Evolutionary conservation across 805 yeast genomes (phyloP).

Genomic region (Candida coleopterorum): DNA sequence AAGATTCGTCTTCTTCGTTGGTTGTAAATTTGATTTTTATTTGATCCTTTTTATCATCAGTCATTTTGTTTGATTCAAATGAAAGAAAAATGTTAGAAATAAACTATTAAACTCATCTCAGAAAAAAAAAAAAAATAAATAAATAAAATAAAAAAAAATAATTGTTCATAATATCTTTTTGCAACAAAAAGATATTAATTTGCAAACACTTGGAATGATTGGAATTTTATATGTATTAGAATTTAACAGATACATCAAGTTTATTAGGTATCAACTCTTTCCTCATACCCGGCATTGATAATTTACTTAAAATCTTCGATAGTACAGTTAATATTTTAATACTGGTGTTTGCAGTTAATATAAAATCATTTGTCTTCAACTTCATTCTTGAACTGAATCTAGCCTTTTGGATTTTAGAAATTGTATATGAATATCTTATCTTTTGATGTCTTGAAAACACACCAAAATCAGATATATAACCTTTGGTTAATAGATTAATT

Average conservation of each 20-base stretch:
- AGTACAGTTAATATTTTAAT: slow-evolving; percentile 16
- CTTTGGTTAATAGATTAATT: slow-evolving; percentile 22
- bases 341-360: slow-evolving; percentile 18
- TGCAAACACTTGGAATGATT: no score
- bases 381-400: slow-evolving; percentile 18
- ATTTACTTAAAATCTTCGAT: slow-evolving; percentile 18
- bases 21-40: slow-evolving; percentile 81
- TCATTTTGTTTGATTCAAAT: no score
- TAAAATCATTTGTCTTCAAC: slow-evolving; percentile 7
- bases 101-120: slow-evolving; percentile 6
- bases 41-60: slow-evolving; percentile 47
- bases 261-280: slow-evolving; percentile 3
- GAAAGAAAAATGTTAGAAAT: no score
- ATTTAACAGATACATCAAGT: neutral
- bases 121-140: neutral
- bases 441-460: slow-evolving; percentile 13
- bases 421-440: slow-evolving; percentile 12
- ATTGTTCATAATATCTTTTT: no score
- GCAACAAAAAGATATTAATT: neutral
- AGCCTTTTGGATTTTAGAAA: slow-evolving; percentile 24
- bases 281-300: slow-evolving; percentile 10
- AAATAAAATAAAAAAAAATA: neutral
- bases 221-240: slow-evolving; percentile 2
- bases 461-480: slow-evolving; percentile 23
- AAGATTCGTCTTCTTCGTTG: slow-evolving; percentile 68